These are phyloP conservation scores for Hypoxylon sp. DNA, from an alignment of 2,329 filamentous ascomycete species.

Conservation along the genomic window DNA sequence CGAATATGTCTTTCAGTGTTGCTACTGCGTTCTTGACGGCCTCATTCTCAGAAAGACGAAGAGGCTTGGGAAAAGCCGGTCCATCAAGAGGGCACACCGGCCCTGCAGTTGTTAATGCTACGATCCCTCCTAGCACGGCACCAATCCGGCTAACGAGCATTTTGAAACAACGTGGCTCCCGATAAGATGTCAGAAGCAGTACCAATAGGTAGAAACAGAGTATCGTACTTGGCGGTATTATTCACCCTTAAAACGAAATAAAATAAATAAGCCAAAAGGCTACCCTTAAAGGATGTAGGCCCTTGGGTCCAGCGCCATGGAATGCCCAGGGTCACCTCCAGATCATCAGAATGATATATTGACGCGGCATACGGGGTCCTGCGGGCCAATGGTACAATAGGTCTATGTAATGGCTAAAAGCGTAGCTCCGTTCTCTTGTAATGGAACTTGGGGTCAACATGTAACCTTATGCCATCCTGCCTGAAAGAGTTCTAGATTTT, in stretches of 20 bases:
- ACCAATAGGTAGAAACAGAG: not conserved
- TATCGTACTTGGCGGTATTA: conserved; percentile 13
- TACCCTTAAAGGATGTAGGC: not conserved
- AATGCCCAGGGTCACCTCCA: conserved; percentile 15
- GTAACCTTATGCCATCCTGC: conserved; percentile 9
- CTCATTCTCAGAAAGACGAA: conserved; percentile 42
- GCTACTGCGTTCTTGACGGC: conserved; percentile 46
- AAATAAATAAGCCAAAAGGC: conserved; percentile 7
- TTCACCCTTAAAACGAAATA: conserved; percentile 14
- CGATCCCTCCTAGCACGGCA: conserved; percentile 28
- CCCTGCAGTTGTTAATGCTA: conserved; percentile 31
- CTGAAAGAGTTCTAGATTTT: conserved; percentile 19
- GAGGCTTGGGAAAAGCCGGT: conserved; percentile 50
- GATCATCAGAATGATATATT: conserved; percentile 28
- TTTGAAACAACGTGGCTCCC: not conserved
- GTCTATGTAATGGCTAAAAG: conserved; percentile 38
- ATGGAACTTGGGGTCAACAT: conserved; percentile 30
- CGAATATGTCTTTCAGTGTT: conserved; percentile 46
- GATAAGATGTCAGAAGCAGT: not conserved
- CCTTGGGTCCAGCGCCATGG: conserved; percentile 8
- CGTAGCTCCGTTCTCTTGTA: conserved; percentile 22
- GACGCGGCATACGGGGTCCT: conserved; percentile 16
- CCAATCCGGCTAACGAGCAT: conserved; percentile 29
- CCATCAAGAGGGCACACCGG: conserved; percentile 52
- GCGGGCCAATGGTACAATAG: conserved; percentile 14